A percentile compares a stretch with the other conserved stretches of the same genome.
These are phyloP conservation scores for Maudiozyma turicensis DNA, from an alignment of 805 yeast genomes.

Conservation along the genomic window DNA sequence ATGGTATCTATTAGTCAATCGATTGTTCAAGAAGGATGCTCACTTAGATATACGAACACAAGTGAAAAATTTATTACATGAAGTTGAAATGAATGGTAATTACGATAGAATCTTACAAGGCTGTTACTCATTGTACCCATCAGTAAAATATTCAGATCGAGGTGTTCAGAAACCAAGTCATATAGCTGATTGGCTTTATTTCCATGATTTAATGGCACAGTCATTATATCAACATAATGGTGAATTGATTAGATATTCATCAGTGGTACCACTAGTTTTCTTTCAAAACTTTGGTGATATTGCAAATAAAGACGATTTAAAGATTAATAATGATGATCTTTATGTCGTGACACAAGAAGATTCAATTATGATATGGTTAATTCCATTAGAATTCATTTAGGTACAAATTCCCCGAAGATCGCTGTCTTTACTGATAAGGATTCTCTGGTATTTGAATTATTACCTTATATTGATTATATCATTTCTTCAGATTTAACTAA, in stretches of 20 bases:
- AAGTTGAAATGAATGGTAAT: conserved; percentile 38
- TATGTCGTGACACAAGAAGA: conserved; percentile 21
- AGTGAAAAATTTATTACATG: conserved; percentile 37
- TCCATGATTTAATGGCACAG: conserved; percentile 49
- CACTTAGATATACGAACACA: conserved; percentile 38
- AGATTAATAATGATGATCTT: conserved; percentile 25
- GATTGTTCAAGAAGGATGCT: conserved; percentile 47
- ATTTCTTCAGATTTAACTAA: conserved; percentile 18
- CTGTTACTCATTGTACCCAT: conserved; percentile 58
- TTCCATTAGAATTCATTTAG: conserved; percentile 14
- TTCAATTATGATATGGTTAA: conserved; percentile 24
- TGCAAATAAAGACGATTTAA: conserved; percentile 31
- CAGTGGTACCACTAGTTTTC: conserved; percentile 50
- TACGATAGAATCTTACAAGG: conserved; percentile 61
- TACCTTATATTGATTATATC: conserved; percentile 31
- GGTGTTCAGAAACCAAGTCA: conserved; percentile 47
- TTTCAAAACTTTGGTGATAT: conserved; percentile 58
- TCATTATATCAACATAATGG: conserved; percentile 31
- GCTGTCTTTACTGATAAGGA: conserved; percentile 11
- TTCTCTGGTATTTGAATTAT: conserved; percentile 22
- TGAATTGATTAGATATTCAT: conserved; percentile 43
- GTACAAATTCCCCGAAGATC: conserved; percentile 8
- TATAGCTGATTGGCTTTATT: conserved; percentile 68
- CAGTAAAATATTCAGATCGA: conserved; percentile 55
- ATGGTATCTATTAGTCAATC: conserved; percentile 59